Conservation (phyloP, 2,329 filamentous ascomycete species). For the Neodidymelliopsis sp. region DNA sequence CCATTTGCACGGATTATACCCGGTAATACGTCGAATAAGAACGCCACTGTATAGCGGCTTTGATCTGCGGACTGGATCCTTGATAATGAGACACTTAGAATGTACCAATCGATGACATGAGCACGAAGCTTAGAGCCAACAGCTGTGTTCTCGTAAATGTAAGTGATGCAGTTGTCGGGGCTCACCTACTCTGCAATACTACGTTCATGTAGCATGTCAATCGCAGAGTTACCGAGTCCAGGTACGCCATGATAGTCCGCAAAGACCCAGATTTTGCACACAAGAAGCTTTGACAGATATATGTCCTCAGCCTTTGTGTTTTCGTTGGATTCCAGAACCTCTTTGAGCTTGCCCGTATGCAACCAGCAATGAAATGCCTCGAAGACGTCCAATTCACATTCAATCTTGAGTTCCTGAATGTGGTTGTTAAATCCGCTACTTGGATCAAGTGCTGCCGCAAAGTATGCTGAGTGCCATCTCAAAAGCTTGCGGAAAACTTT, state of each 20-base stretch:
- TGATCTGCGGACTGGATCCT: too few relatives aligned
- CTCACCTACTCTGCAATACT: background rate
- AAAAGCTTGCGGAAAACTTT: background rate
- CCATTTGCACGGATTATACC: background rate
- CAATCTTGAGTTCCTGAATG: background rate
- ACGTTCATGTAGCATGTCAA: background rate
- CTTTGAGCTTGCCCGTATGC: background rate
- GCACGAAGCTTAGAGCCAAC: background rate
- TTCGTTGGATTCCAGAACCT: background rate
- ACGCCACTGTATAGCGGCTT: background rate
- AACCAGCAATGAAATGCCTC: background rate
- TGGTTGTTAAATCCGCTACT: background rate
- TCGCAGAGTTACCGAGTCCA: background rate
- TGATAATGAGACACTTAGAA: too few relatives aligned
- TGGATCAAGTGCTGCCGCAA: background rate
- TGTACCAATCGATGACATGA: background rate
- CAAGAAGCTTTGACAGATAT: background rate
- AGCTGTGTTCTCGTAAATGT: background rate
- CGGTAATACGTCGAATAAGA: background rate
- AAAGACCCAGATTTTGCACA: background rate
- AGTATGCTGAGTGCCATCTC: background rate
- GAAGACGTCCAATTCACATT: background rate
- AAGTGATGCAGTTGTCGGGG: background rate
- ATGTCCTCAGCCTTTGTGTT: background rate
- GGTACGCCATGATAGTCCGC: background rate